phyloP scores from a whole-genome alignment of 148 eudicot genomes.

The Spergularia marina region DNA sequence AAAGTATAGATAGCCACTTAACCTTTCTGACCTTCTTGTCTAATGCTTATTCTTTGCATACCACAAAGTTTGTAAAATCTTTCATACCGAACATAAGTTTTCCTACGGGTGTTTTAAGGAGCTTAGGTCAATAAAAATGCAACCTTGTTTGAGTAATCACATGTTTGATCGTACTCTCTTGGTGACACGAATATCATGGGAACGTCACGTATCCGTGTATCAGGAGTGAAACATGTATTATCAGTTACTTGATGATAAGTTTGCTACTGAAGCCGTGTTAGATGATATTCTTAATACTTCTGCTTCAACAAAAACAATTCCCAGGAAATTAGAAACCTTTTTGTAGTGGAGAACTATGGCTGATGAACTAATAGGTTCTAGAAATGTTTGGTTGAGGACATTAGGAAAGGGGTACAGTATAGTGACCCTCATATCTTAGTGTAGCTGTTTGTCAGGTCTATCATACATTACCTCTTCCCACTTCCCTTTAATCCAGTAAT shows the following conservation, averaged over 20 bases:
- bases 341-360: neutral
- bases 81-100: neutral
- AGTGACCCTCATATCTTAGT: neutral
- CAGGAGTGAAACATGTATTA: too few relatives aligned
- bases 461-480: neutral
- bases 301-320: neutral
- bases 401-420: neutral
- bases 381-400: neutral
- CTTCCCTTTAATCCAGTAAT: neutral
- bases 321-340: neutral
- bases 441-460: neutral
- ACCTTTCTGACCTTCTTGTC: neutral
- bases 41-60: neutral
- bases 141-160: neutral
- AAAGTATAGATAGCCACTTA: neutral
- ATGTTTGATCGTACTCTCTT: too few relatives aligned
- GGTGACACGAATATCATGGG: too few relatives aligned
- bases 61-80: neutral
- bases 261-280: neutral
- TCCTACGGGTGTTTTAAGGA: neutral
- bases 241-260: neutral
- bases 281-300: neutral
- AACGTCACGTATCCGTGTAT: neutral
- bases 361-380: neutral
- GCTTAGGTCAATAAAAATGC: neutral